Base-by-base conservation (phyloP, 2,329 filamentous ascomycete genomes). In the Emericellopsis atlantica region DNA sequence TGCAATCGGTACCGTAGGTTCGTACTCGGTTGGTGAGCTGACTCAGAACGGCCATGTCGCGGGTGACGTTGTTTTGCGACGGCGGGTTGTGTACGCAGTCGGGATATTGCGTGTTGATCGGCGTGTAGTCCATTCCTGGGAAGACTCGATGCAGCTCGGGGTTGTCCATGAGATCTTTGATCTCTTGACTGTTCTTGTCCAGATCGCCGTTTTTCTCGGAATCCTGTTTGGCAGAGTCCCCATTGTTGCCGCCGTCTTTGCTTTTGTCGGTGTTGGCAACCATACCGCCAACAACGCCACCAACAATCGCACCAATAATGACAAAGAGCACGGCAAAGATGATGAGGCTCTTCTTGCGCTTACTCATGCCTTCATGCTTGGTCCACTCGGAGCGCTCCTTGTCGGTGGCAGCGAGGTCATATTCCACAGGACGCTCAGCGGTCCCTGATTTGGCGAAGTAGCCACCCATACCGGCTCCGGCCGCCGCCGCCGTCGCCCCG, bases 1-100 rank as follows among this genome's bases (percentile, higher is more conserved):
- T 95, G 71, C 90, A 96, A 64, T 96, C 90, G 11, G 87, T 96
- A 39, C 90, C 90, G 57, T 96, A 96, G 1, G 95, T 70, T 7
- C 90, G 81, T 37, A 96, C 75, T 4, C 79, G 81, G 56, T 94
- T 89, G 44, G 88, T 95, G 35, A 96, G 69, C 57, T 95, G 88
- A 11, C 84, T 88, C 40, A 96, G 76, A 9, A 95, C 81, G 1
- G 92, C 90, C 44, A 95, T 67, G 56, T 96, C 90, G 40, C 86
- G 79, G 1, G 92, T 96, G 48, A 96, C 72, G 56, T 96, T 95
- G 65, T 96, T 95, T 57, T 95, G 90, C 29, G 81, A 89, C 0
- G 90, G 84, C 1, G 85, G 84, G 49, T 81, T 74, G 41, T 72
- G 65, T 26, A 89, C 48, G 60, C 90, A 96, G 32, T 81, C 80